phyloP scores from a whole-genome alignment of 208 protist species.

The Trypanosoma scelopori region DNA sequence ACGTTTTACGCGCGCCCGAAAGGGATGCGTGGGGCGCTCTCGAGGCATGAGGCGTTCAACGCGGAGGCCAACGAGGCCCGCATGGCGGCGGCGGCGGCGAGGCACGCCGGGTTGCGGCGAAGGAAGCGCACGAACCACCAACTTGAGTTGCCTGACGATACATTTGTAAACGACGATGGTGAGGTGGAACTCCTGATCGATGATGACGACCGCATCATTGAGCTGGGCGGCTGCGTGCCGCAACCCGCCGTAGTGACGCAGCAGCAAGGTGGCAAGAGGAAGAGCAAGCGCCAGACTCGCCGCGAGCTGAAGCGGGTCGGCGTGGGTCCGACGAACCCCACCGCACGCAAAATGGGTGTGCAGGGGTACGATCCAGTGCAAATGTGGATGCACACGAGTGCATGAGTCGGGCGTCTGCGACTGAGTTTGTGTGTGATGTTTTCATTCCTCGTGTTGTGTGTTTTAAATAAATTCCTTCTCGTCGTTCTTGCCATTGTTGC shows the following conservation, averaged over 20 bases:
- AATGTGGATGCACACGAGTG: background rate
- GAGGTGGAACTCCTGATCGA: conserved; percentile 86
- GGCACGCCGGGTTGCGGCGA: conserved; percentile 30
- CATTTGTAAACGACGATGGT: conserved; percentile 74
- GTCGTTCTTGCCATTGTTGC: too few species aligned
- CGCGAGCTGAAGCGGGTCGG: conserved; percentile 65
- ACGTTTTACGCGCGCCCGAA: conserved; percentile 77
- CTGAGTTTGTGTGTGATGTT: too few species aligned
- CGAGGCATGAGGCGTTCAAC: conserved; percentile 80
- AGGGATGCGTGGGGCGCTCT: conserved; percentile 39
- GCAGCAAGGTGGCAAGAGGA: conserved; percentile 28
- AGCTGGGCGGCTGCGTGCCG: conserved; percentile 38
- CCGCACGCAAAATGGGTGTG: conserved; percentile 54
- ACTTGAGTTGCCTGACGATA: conserved; percentile 67
- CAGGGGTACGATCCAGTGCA: conserved; percentile 44
- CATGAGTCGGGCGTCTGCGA: too few species aligned
- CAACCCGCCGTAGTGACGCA: background rate
- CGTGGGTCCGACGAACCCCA: conserved; percentile 50
- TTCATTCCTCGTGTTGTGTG: too few species aligned
- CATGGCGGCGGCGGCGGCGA: conserved; percentile 25
- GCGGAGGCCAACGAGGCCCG: conserved; percentile 53
- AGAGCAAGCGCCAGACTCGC: conserved; percentile 67
- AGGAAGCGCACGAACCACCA: conserved; percentile 75
- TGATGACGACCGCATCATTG: conserved; percentile 86
- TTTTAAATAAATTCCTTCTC: too few species aligned